Conservation (phyloP, 129 eudicot genomes). For the Escallonia rubra region DNA sequence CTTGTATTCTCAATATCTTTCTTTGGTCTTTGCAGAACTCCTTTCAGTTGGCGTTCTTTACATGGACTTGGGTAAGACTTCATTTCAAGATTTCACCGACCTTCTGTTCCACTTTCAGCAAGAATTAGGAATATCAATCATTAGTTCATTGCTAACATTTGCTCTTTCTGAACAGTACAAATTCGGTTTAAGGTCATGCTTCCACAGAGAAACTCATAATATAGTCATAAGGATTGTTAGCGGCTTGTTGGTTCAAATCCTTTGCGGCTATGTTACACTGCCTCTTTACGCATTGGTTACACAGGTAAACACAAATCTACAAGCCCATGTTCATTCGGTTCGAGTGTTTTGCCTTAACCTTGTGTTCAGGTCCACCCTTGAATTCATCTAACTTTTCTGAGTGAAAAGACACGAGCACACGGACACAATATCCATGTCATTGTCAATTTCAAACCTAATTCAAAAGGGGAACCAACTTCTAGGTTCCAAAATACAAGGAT, state of each 20-base stretch:
- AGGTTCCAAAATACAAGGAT: no score
- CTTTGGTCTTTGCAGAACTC: constrained; percentile 36
- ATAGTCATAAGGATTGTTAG: constrained; percentile 35
- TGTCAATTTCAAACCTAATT: no score
- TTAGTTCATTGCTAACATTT: not conserved
- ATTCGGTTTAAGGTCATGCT: constrained; percentile 53
- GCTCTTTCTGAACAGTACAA: constrained; percentile 29
- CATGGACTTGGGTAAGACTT: constrained; percentile 50
- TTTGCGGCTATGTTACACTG: constrained; percentile 60
- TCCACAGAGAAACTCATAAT: constrained; percentile 40
- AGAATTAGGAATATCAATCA: not conserved
- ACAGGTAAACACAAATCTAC: constrained; percentile 30
- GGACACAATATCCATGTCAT: no score
- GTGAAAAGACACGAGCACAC: no score
- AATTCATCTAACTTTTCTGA: no score
- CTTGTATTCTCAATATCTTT: not conserved
- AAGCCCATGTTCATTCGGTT: not conserved
- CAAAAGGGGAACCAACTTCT: no score
- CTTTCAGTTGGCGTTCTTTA: constrained; percentile 53
- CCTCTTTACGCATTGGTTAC: constrained; percentile 59
- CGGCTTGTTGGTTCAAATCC: constrained; percentile 45
- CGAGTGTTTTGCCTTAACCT: not conserved
- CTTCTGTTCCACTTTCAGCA: not conserved
- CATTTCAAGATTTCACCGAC: not conserved
- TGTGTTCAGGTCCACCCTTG: no score